These are phyloP conservation scores for Wickerhamomyces queroliae DNA, from an alignment of 805 yeast genomes.

Conservation along the genomic window DNA sequence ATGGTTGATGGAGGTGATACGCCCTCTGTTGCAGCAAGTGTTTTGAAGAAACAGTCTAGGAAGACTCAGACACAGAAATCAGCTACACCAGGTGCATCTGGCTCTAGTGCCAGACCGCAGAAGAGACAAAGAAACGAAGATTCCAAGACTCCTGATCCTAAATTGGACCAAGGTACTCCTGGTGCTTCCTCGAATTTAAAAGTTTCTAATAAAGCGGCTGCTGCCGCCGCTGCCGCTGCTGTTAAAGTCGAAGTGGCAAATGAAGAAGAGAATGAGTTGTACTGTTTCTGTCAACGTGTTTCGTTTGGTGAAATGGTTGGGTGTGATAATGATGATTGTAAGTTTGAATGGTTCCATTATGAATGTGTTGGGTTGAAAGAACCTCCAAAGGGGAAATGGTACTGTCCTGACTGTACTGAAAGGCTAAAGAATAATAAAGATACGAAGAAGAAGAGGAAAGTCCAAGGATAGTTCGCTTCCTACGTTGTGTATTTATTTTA, in stretches of 20 bases:
- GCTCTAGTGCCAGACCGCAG: slow-evolving; percentile 5
- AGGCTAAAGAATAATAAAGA: slow-evolving; percentile 25
- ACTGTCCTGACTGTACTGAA: slow-evolving; percentile 74
- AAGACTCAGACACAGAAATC: slow-evolving; percentile 6
- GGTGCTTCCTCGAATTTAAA: background rate
- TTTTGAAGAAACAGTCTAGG: slow-evolving; percentile 7
- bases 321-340: slow-evolving; percentile 87
- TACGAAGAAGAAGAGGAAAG: slow-evolving; percentile 16
- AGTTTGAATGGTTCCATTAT: slow-evolving; percentile 94
- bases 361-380: slow-evolving; percentile 85
- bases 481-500: background rate
- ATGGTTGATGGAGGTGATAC: background rate
- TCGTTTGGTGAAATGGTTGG: slow-evolving; percentile 97
- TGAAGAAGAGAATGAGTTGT: slow-evolving; percentile 62
- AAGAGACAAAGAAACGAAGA: slow-evolving; percentile 20
- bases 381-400: slow-evolving; percentile 94
- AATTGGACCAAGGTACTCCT: background rate
- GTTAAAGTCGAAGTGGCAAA: slow-evolving; percentile 22
- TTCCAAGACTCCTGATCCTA: slow-evolving; percentile 13
- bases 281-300: slow-evolving; percentile 91
- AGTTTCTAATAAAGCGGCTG: slow-evolving; percentile 4
- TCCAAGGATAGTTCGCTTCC: too few species aligned
- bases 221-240: slow-evolving; percentile 2
- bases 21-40: background rate
- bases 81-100: slow-evolving; percentile 7